Percentiles rank a stretch among this genome's conserved stretches.
These are phyloP conservation scores for Persicaria tinctoria DNA, from an alignment of 148 eudicot genomes.

Conservation along the genomic window DNA sequence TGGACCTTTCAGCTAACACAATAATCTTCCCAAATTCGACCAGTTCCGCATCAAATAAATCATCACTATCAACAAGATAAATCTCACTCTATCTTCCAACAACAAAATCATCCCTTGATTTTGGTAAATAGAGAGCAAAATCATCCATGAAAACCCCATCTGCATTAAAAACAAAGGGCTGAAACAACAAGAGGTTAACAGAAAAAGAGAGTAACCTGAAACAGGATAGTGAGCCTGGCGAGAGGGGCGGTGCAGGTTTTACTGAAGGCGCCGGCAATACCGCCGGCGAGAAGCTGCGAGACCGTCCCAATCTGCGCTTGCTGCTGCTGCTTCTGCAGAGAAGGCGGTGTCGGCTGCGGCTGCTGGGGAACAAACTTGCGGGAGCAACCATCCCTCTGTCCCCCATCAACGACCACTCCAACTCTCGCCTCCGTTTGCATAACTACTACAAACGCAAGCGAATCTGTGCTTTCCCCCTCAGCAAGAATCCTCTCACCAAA, in stretches of 20 bases:
- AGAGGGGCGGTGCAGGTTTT: constrained; percentile 79
- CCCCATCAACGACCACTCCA: constrained; percentile 60
- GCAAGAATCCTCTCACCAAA: background rate
- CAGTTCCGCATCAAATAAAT: background rate
- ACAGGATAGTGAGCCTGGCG: constrained; percentile 63
- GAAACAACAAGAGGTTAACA: background rate
- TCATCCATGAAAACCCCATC: background rate
- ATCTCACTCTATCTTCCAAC: background rate
- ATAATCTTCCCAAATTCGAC: background rate
- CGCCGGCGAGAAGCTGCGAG: constrained; percentile 63
- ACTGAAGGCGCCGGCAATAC: constrained; percentile 70
- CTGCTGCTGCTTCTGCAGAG: constrained; percentile 15
- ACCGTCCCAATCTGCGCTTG: constrained; percentile 45
- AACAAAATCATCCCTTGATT: background rate
- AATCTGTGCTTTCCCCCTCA: background rate
- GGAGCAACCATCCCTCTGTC: constrained; percentile 38
- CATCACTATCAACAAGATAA: background rate
- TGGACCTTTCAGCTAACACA: background rate
- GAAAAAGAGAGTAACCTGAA: constrained; percentile 36
- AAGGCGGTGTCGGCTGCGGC: constrained; percentile 14
- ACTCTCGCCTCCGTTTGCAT: constrained; percentile 95
- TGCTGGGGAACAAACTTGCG: constrained; percentile 29
- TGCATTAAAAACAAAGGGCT: background rate
- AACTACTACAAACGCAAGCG: background rate
- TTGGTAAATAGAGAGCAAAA: background rate